Evolutionary conservation across 495 filamentous ascomycete species (phyloP), one percentile per base, ranked within the genome.

Genomic region (Rostrohypoxylon terebratum): DNA sequence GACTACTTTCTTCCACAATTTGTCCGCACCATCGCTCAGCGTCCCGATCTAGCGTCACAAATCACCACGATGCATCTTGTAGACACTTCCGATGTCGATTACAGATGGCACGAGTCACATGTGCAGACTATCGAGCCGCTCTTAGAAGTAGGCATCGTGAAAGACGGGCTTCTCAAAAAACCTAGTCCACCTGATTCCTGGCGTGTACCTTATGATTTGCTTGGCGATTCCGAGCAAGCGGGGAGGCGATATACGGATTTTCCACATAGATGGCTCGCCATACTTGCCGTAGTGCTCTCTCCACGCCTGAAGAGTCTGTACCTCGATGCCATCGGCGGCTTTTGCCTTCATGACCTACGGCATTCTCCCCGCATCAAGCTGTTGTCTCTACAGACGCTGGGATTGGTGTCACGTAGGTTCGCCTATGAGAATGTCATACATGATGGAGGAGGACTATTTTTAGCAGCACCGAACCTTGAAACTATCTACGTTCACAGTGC

Each of bases 301-400:
- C 48, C 62, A 3, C 18, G 36, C 0, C 51, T 66, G 0, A 18
- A 36, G 23, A 57, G 25, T 14, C 13, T 66, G 16, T 51, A 48
- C 36, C 51, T 66, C 23, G 18, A n/a, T n/a, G 23, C 48, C 13
- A 25, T 48, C 10, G 25, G 47, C 4, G 1, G 16, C 21, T 18
- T 40, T 63, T 20, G 69, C 63, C 11, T 70, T 73, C 3, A 68
- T 7, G 44, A 69, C 25, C 77, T 33, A 34, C 23, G 50, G 73
- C 76, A 2, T 77, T 68, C 25, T 72, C 59, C 72, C 28, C 48
- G 28, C 21, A 7, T 53, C 14, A 53, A 53, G 28, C 48, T 53
- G 0, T 9, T 20, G 42, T 58, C 59, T 18, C 47, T 65, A 1
- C 62, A 14, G 14, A 65, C 62, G 0, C 33, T 57, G 14, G 60